Base-by-base conservation (phyloP, 148 eudicot genomes). In the Rhododendron ferrugineum region DNA sequence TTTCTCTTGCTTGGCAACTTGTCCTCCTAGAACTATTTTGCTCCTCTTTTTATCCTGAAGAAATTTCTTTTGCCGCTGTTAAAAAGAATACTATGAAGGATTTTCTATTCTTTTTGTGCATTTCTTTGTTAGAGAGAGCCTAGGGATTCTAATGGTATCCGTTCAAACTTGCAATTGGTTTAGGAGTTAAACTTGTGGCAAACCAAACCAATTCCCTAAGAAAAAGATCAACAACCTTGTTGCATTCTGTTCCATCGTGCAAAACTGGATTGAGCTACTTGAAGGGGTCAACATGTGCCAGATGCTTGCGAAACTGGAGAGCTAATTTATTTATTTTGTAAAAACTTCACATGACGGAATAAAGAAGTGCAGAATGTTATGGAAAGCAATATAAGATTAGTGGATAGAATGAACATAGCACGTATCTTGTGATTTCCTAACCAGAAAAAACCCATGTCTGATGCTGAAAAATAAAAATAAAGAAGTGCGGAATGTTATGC, bases 241-340 rank as follows among this genome's bases (percentile, higher is more conserved):
- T 79, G 42, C 40, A 50, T 50, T 50, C 20, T 56, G 9, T 52
- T 46, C 56, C 36, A 7, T 44, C 40, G 9, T 79, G 62, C 52
- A 44, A 79, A 79, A 79, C 82, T 30, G 64, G 82, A 30, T 79
- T 15, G 82, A 78, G 40, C 62, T 52, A 15, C 32, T 28, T 49
- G 22, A 79, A 79, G 58, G 6, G 34, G 54, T 79, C 52, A 49
- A 79, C 49, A 28, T 26, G 82, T 15, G 26, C 73, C 14, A 66
- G 73, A 66, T 66, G 73, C 73, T 7, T 60, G 66, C 66, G 28
- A 66, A 66, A 26, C 34, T 66, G 15, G 73, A 66, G 73, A 26
- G 34, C 34, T 26, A 26, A 28, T 66, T 66, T 66, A 11, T 79
- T 16, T 52, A 40, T 5, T 40, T 40, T 28, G 64, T 50, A 16